Conservation (phyloP, 2,329 filamentous ascomycete genomes). For the Fusarium haematococcum region DNA sequence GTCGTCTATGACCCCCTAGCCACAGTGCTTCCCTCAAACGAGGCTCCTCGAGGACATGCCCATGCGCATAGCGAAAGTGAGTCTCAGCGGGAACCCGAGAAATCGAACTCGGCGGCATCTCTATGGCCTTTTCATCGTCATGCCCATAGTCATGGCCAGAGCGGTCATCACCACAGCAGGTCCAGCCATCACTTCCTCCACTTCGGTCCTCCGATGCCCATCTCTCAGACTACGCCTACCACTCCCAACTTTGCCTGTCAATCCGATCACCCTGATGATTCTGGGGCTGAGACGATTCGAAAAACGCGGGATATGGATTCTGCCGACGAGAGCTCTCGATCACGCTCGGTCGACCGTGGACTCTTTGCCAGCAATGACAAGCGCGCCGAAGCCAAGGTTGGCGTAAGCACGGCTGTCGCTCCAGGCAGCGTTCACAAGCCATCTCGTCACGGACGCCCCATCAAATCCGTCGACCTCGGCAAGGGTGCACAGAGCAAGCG, state of each 20-base stretch:
- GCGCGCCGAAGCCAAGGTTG: slow-evolving; percentile 72
- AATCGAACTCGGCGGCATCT: slow-evolving; percentile 41
- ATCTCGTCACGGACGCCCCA: slow-evolving; percentile 57
- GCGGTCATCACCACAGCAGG: slow-evolving; percentile 52
- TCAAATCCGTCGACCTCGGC: slow-evolving; percentile 58
- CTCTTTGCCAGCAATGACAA: slow-evolving; percentile 71
- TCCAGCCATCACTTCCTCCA: slow-evolving; percentile 53
- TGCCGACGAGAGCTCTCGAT: slow-evolving; percentile 63
- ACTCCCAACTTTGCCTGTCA: slow-evolving; percentile 53
- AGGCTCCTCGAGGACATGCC: slow-evolving; percentile 39
- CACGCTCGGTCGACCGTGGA: slow-evolving; percentile 73
- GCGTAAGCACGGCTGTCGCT: slow-evolving; percentile 70
- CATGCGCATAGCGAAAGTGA: slow-evolving; percentile 46
- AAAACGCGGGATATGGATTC: slow-evolving; percentile 55
- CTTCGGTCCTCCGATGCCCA: slow-evolving; percentile 45
- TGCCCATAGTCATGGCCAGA: slow-evolving; percentile 51
- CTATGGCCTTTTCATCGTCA: slow-evolving; percentile 54
- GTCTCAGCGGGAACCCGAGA: slow-evolving; percentile 36
- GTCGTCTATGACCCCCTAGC: slow-evolving; percentile 56
- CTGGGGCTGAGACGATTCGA: slow-evolving; percentile 48
- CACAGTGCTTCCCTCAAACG: slow-evolving; percentile 50
- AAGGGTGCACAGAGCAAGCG: slow-evolving; percentile 44
- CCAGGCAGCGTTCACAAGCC: slow-evolving; percentile 68
- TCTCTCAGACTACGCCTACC: slow-evolving; percentile 47
- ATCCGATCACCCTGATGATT: slow-evolving; percentile 57